phyloP scores from a whole-genome alignment of 1,284 basidiomycete genomes.

The Sporisorium scitamineum region DNA sequence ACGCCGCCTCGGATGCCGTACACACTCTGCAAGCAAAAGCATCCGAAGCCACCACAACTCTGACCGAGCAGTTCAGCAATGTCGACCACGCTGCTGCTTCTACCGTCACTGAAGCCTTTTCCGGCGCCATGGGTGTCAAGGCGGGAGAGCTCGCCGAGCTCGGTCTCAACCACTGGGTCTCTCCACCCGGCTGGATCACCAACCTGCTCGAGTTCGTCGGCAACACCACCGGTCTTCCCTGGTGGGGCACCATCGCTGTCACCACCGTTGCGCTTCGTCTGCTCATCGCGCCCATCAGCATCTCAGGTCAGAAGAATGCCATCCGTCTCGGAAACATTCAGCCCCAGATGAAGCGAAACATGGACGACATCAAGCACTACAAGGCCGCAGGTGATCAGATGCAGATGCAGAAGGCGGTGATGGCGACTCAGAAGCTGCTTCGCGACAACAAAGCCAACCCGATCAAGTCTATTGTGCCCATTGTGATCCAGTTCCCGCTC shows the following conservation, averaged over 20 bases:
- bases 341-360: conserved; percentile 75
- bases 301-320: conserved; percentile 78
- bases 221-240: conserved; percentile 75
- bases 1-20: conserved; percentile 25
- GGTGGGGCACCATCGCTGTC: conserved; percentile 75
- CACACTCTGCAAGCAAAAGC: conserved; percentile 26
- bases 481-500: conserved; percentile 80
- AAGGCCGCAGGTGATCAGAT: conserved; percentile 73
- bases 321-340: conserved; percentile 78
- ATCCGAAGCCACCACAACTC: conserved; percentile 7
- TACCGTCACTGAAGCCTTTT: conserved; percentile 45
- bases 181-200: conserved; percentile 73
- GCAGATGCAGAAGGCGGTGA: conserved; percentile 74
- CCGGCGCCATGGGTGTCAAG: conserved; percentile 71
- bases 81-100: conserved; percentile 35
- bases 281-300: conserved; percentile 78
- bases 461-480: conserved; percentile 74
- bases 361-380: conserved; percentile 73
- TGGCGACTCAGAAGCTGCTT: conserved; percentile 77
- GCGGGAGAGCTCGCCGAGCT: conserved; percentile 83
- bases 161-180: conserved; percentile 76
- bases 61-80: conserved; percentile 31
- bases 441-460: conserved; percentile 79
- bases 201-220: conserved; percentile 79
- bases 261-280: conserved; percentile 80